These are phyloP conservation scores for Cutaneotrichosporon sp. DNA, from an alignment of 1,284 basidiomycete genomes.

Conservation along the genomic window DNA sequence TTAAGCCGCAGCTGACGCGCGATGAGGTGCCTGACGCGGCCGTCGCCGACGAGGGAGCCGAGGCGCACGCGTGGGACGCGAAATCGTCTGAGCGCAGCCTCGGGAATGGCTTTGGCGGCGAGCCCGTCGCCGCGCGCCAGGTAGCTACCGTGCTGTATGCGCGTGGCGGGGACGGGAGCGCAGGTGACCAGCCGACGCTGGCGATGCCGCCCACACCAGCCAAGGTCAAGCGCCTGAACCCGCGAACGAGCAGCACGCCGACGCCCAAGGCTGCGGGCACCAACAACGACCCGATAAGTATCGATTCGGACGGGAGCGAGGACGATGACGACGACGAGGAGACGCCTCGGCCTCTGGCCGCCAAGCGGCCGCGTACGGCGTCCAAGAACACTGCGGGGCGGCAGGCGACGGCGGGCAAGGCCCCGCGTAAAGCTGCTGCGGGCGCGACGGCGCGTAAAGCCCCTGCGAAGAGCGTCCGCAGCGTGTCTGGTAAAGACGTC, in stretches of 20 bases:
- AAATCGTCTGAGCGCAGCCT: slow-evolving; percentile 37
- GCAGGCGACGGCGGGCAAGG: slow-evolving; percentile 23
- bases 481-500: slow-evolving; percentile 4
- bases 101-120: slow-evolving; percentile 39
- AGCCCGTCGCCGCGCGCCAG: slow-evolving; percentile 30
- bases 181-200: slow-evolving; percentile 7
- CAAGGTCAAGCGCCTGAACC: slow-evolving; percentile 5
- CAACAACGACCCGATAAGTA: slow-evolving; percentile 34
- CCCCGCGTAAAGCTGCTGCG: slow-evolving; percentile 11
- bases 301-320: slow-evolving; percentile 27
- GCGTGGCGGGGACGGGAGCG: slow-evolving; percentile 5
- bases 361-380: slow-evolving; percentile 20
- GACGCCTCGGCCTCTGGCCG: slow-evolving; percentile 8
- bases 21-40: slow-evolving; percentile 27
- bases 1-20: slow-evolving; percentile 34
- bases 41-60: background rate
- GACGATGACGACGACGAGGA: slow-evolving; percentile 20
- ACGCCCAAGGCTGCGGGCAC: slow-evolving; percentile 19
- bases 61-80: slow-evolving; percentile 20
- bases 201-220: slow-evolving; percentile 11
- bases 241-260: slow-evolving; percentile 5
- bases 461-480: slow-evolving; percentile 3
- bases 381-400: slow-evolving; percentile 16
- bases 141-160: slow-evolving; percentile 26
- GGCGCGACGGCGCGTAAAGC: slow-evolving; percentile 3